These are phyloP conservation scores for Auriscalpium vulgare DNA, from an alignment of 768 basidiomycete species.

Conservation along the genomic window DNA sequence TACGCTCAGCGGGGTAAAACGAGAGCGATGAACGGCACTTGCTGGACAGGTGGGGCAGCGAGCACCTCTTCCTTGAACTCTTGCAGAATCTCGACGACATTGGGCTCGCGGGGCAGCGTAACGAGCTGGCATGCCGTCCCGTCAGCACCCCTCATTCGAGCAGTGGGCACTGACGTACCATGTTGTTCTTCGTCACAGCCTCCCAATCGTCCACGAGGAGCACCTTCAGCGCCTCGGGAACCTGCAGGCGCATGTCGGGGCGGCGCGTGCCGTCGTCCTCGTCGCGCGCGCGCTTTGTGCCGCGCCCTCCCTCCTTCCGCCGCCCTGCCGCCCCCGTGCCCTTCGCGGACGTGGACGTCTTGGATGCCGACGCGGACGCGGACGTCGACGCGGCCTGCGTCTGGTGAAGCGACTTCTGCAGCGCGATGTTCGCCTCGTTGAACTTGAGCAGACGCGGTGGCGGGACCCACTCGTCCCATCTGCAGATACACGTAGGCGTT, in stretches of 20 bases:
- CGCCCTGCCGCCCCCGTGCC: slow-evolving; percentile 15
- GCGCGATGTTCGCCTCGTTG: slow-evolving; percentile 69
- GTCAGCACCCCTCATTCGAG: not conserved
- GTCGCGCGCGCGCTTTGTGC: slow-evolving; percentile 67
- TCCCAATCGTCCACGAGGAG: slow-evolving; percentile 98
- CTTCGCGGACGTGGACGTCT: slow-evolving; percentile 18
- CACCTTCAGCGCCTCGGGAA: slow-evolving; percentile 86
- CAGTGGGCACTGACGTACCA: slow-evolving; percentile 38
- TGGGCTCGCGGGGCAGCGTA: slow-evolving; percentile 71
- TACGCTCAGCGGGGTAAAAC: not conserved
- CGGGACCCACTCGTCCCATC: slow-evolving; percentile 98
- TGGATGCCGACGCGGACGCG: slow-evolving; percentile 26
- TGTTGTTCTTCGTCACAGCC: slow-evolving; percentile 87
- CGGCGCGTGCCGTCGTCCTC: slow-evolving; percentile 76
- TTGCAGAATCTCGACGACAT: slow-evolving; percentile 65
- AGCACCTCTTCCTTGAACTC: slow-evolving; percentile 67
- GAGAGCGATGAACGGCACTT: slow-evolving; percentile 13
- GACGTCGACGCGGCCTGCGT: slow-evolving; percentile 34
- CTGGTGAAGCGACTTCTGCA: slow-evolving; percentile 63
- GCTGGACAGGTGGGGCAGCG: slow-evolving; percentile 38
- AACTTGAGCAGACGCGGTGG: slow-evolving; percentile 71
- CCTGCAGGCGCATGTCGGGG: slow-evolving; percentile 83
- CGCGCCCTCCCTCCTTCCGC: slow-evolving; percentile 56
- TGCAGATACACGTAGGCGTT: slow-evolving; percentile 22
- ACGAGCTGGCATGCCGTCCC: slow-evolving; percentile 55